phyloP scores from a whole-genome alignment of 2,329 filamentous ascomycete species.

The Canariomyces notabilis region DNA sequence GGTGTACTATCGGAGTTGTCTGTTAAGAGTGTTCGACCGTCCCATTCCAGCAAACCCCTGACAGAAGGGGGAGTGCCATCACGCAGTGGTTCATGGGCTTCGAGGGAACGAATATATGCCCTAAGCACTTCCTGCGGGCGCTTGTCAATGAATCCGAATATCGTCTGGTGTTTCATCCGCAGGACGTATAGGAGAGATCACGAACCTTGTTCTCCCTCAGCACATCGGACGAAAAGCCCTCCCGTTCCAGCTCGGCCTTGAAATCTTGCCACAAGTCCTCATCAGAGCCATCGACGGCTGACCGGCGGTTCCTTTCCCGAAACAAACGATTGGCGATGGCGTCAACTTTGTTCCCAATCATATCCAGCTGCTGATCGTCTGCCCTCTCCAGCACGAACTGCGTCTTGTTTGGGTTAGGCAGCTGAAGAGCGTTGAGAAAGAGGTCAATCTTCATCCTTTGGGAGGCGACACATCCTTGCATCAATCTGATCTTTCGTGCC shows the following conservation, averaged over 20 bases:
- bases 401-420: slow-evolving; percentile 43
- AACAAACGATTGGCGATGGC: slow-evolving; percentile 49
- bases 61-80: slow-evolving; percentile 45
- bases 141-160: slow-evolving; percentile 15
- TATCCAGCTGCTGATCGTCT: slow-evolving; percentile 42
- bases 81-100: slow-evolving; percentile 42
- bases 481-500: slow-evolving; percentile 37
- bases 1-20: slow-evolving; percentile 12
- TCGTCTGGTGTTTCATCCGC: background rate
- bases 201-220: slow-evolving; percentile 54
- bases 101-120: slow-evolving; percentile 57
- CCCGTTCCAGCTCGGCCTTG: slow-evolving; percentile 50
- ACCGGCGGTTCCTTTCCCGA: slow-evolving; percentile 35
- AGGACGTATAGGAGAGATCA: slow-evolving; percentile 7
- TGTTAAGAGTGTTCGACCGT: slow-evolving; percentile 26
- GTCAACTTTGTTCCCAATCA: slow-evolving; percentile 58
- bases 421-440: slow-evolving; percentile 54
- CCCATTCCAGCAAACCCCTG: slow-evolving; percentile 48
- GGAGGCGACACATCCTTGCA: slow-evolving; percentile 43
- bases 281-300: slow-evolving; percentile 37
- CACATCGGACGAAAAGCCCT: slow-evolving; percentile 53
- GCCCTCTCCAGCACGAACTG: slow-evolving; percentile 29
- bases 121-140: slow-evolving; percentile 49
- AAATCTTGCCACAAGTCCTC: slow-evolving; percentile 56
- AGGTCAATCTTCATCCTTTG: slow-evolving; percentile 50